Evolutionary conservation across 768 basidiomycete genomes (phyloP).

Genomic region (Agaricus sinodeliciosus): DNA sequence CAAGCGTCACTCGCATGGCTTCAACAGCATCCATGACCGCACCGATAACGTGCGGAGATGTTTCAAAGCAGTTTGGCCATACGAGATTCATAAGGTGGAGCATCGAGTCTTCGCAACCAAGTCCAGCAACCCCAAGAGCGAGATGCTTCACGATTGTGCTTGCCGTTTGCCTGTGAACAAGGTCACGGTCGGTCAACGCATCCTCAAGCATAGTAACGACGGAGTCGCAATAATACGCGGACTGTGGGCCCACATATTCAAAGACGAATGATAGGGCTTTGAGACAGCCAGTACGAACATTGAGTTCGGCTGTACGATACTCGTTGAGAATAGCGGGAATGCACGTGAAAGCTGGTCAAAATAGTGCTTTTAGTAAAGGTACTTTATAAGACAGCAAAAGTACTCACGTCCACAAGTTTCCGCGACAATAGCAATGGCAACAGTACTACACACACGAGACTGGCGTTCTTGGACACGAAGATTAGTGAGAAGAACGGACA

Average conservation of each 20-base stretch:
- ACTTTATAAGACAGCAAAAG: conserved; percentile 2
- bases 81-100: conserved; percentile 96
- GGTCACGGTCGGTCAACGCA: conserved; percentile 94
- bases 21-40: conserved; percentile 98
- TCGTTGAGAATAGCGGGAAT: conserved; percentile 98
- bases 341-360: conserved; percentile 80
- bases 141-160: conserved; percentile 98
- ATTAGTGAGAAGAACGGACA: conserved; percentile 93
- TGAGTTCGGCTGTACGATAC: conserved; percentile 96
- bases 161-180: conserved; percentile 97
- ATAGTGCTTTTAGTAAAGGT: not conserved
- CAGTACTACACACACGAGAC: conserved; percentile 96
- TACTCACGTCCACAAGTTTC: conserved; percentile 81
- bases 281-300: conserved; percentile 97
- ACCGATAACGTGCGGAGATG: conserved; percentile 95
- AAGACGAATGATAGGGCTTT: conserved; percentile 99
- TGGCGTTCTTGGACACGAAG: conserved; percentile 98
- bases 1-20: conserved; percentile 93
- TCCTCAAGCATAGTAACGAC: conserved; percentile 98
- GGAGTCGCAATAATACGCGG: conserved; percentile 94
- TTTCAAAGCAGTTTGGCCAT: conserved; percentile 99
- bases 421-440: conserved; percentile 94
- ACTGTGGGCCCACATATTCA: conserved; percentile 97
- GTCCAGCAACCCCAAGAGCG: conserved; percentile 91
- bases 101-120: conserved; percentile 98